Evolutionary conservation across 1,284 basidiomycete species (phyloP).

Genomic region (Limonomyces culmigenus): DNA sequence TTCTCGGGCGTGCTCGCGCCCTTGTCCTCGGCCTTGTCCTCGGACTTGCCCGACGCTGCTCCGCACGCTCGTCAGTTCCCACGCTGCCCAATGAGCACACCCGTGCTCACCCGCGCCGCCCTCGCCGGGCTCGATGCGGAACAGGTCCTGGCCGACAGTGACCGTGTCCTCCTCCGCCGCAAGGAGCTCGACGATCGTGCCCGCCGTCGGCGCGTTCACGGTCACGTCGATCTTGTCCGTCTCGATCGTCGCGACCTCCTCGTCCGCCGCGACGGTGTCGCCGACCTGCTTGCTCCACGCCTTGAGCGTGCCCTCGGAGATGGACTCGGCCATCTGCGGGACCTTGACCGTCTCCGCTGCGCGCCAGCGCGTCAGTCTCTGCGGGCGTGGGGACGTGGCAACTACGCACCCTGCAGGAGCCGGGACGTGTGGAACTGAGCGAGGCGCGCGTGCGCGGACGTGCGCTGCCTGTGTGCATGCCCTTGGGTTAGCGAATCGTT

Average conservation of each 20-base stretch:
- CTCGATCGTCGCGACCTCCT: slow-evolving; percentile 96
- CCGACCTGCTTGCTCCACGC: slow-evolving; percentile 92
- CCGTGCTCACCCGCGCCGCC: too few relatives aligned
- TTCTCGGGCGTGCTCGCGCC: slow-evolving; percentile 22
- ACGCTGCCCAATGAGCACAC: slow-evolving; percentile 16
- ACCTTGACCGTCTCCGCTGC: slow-evolving; percentile 86
- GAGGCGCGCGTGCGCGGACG: slow-evolving; percentile 26
- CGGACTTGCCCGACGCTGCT: slow-evolving; percentile 11
- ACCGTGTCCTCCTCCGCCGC: slow-evolving; percentile 92
- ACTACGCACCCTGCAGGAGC: slow-evolving; percentile 43
- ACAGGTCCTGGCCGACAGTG: slow-evolving; percentile 87
- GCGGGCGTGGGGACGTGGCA: neutral
- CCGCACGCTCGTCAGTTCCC: slow-evolving; percentile 8
- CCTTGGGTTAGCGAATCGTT: slow-evolving; percentile 2
- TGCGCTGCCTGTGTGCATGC: slow-evolving; percentile 23
- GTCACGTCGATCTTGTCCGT: slow-evolving; percentile 99
- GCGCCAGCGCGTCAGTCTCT: neutral
- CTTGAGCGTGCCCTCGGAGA: slow-evolving; percentile 95
- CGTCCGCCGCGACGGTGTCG: slow-evolving; percentile 80
- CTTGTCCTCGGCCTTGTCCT: slow-evolving; percentile 16
- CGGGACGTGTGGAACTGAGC: slow-evolving; percentile 54
- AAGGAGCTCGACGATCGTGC: slow-evolving; percentile 77
- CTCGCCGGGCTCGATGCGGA: slow-evolving; percentile 80
- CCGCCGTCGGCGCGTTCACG: slow-evolving; percentile 85
- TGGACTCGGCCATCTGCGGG: slow-evolving; percentile 97